Evolutionary conservation across 1,284 basidiomycete genomes (phyloP).

Genomic region (Rhodofomes roseus): DNA sequence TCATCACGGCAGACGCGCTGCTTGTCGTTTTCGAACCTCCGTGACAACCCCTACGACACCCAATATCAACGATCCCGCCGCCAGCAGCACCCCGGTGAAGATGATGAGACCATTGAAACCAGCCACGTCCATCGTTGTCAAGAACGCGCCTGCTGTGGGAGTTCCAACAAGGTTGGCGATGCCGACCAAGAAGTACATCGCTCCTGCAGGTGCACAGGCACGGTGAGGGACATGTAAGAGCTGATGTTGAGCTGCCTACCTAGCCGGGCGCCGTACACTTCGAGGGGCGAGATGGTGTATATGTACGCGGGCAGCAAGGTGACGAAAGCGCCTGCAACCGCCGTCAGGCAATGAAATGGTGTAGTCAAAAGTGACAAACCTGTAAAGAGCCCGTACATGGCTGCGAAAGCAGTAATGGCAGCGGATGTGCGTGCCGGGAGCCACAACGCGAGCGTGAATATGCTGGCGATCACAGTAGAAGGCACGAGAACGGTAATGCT

Average conservation of each 20-base stretch:
- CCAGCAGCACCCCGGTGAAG: conserved; percentile 25
- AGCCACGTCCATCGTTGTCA: conserved; percentile 19
- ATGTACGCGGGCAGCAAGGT: conserved; percentile 5
- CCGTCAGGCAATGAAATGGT: conserved; percentile 38
- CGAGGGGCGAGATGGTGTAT: conserved; percentile 5
- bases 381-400: conserved; percentile 4
- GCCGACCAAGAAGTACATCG: conserved; percentile 46
- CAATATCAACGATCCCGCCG: conserved; percentile 12
- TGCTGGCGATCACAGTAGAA: conserved; percentile 32
- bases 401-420: conserved; percentile 14
- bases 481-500: conserved; percentile 27
- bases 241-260: not conserved
- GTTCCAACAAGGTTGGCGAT: conserved; percentile 43
- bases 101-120: conserved; percentile 30
- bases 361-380: conserved; percentile 38
- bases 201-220: conserved; percentile 28
- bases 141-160: conserved; percentile 36
- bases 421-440: conserved; percentile 47
- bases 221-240: conserved; percentile 44
- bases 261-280: conserved; percentile 39
- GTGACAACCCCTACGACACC: conserved; percentile 7
- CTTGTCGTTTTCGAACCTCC: not conserved
- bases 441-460: conserved; percentile 44
- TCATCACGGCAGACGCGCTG: not conserved
- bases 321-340: conserved; percentile 33